phyloP scores from a whole-genome alignment of 2,329 filamentous ascomycete species.

The Clarireedia hainanense region DNA sequence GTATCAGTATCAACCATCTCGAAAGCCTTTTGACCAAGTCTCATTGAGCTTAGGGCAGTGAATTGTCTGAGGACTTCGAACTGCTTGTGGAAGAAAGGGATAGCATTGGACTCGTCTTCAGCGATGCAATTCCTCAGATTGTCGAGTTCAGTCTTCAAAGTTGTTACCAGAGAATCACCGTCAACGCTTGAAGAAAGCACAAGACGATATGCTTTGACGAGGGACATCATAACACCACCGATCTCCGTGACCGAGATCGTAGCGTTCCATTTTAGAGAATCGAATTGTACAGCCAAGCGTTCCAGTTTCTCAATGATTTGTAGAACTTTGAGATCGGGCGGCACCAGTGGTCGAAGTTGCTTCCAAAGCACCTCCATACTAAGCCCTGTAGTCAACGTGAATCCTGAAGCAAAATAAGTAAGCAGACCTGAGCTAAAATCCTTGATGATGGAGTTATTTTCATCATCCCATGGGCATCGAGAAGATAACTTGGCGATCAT shows the following conservation, averaged over 20 bases:
- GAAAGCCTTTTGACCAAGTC: conserved; percentile 3
- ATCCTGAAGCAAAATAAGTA: conserved; percentile 57
- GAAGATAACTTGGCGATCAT: conserved; percentile 7
- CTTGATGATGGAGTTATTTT: conserved; percentile 7
- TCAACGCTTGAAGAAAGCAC: conserved; percentile 37
- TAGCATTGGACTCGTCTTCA: conserved; percentile 33
- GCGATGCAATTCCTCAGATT: conserved; percentile 41
- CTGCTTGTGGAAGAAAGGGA: conserved; percentile 44
- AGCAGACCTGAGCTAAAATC: conserved; percentile 35
- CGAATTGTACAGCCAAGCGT: conserved; percentile 50
- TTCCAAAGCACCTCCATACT: conserved; percentile 78
- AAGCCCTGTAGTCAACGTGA: conserved; percentile 66
- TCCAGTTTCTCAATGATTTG: conserved; percentile 44
- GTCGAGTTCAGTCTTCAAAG: conserved; percentile 43
- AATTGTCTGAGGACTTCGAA: conserved; percentile 51
- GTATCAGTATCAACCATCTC: conserved; percentile 16
- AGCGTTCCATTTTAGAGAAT: conserved; percentile 51
- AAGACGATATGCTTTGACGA: conserved; percentile 49
- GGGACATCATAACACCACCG: conserved; percentile 43
- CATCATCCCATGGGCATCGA: neutral
- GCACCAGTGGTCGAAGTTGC: conserved; percentile 55
- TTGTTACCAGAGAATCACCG: conserved; percentile 35
- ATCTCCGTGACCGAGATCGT: conserved; percentile 44
- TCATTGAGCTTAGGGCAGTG: conserved; percentile 17
- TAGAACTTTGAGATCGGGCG: conserved; percentile 39